phyloP scores from a whole-genome alignment of 768 basidiomycete species.

The Pleurotus ostreatus region DNA sequence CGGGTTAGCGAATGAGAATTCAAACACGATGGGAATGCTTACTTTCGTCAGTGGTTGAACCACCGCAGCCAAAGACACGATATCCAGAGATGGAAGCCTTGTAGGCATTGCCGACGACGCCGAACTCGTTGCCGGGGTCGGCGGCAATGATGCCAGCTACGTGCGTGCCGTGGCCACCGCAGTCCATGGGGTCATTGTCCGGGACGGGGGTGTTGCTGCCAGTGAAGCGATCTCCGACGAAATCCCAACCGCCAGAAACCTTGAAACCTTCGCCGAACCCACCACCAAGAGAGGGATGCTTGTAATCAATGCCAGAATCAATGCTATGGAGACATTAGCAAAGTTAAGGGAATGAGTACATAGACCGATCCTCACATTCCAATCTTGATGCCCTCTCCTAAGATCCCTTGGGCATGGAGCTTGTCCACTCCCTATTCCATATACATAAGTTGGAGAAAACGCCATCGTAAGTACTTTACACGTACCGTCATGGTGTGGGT shows the following conservation, averaged over 20 bases:
- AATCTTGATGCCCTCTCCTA: constrained; percentile 63
- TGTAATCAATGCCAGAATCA: constrained; percentile 54
- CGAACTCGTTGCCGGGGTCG: constrained; percentile 54
- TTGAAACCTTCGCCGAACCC: constrained; percentile 51
- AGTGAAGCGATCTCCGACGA: constrained; percentile 52
- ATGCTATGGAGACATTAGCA: constrained; percentile 27
- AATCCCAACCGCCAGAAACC: constrained; percentile 49
- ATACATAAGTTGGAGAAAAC: background rate
- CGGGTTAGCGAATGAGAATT: too few species aligned
- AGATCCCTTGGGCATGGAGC: constrained; percentile 57
- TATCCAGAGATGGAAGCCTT: constrained; percentile 51
- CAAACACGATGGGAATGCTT: constrained; percentile 9
- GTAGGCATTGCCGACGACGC: constrained; percentile 68
- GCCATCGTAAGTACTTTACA: background rate
- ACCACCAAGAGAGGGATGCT: constrained; percentile 52
- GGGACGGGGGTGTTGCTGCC: constrained; percentile 21
- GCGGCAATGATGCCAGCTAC: constrained; percentile 65
- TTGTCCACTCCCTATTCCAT: constrained; percentile 52
- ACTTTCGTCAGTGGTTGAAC: constrained; percentile 50
- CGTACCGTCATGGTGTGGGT: constrained; percentile 53
- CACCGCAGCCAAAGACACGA: constrained; percentile 59
- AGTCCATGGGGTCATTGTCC: background rate
- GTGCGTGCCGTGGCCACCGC: constrained; percentile 47
- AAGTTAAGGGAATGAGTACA: too few species aligned
- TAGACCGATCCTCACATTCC: constrained; percentile 39